Evolutionary conservation across 176 grass and related monocot species (phyloP), one percentile per base, ranked within the genome.

Genomic region (maize (Zea mays)): DNA sequence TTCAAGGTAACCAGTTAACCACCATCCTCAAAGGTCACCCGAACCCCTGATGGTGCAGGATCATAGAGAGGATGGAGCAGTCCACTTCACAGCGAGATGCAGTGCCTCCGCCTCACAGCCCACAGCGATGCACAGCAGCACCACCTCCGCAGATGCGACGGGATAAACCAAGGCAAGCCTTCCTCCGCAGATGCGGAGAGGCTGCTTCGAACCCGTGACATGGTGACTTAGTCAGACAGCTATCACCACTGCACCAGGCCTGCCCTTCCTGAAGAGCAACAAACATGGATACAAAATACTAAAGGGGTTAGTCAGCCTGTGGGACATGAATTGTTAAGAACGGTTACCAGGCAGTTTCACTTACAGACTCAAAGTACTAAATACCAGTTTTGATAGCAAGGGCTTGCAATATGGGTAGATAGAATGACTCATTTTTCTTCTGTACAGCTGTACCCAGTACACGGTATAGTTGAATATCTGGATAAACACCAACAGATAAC

Each of bases 371-470:
- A 71, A 84, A 60, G 65, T 43, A 81, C 67, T 77, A 83, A 76
- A 82, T 79, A n/a, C 75, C 71, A 76, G 76, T 81, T 90, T 99
- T 99, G 33, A 85, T 77, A 88, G 84, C 71, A 75, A 95, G 77
- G 39, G 90, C 78, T 54, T 86, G 74, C 48, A 99, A 87, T 62
- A 85, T 73, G 39, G 46, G 17, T 76, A 99, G 48, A 47, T 77
- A 88, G 46, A 68, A 76, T 69, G 74, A 45, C 75, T 85, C 75
- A 66, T 78, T 82, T 69, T 71, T 90, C 71, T 80, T 93, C 52
- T 17, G 58, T 38, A 95, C 62, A 86, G 85, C 83, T 85, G 44
- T 83, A 83, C 61, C 76, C 41, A 95, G 65, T 42, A 84, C 71
- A 80, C 2, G 7, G 75, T 76, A 88, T 42, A 99, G 37, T 68